Evolutionary conservation across 257 asterid species (phyloP), one percentile per base, ranked within the genome.

Genomic region (Linaria vulgaris): DNA sequence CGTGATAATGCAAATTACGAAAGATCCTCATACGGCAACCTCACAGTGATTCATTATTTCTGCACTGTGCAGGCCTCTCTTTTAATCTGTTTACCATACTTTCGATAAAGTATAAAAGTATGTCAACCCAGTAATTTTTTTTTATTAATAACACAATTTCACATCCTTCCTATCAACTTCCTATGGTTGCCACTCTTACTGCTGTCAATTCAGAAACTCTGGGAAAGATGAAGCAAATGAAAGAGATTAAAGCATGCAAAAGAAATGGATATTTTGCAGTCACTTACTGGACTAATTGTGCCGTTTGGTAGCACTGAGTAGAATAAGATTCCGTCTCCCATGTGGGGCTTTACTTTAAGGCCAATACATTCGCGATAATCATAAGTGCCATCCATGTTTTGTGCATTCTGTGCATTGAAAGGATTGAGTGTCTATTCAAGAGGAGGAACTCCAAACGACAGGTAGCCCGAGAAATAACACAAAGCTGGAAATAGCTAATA

Each of bases 311-410:
- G 60, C 38, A 86, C 61, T 9, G 98, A 91, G 55, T 86, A 91
- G 85, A 91, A 88, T 55, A 91, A 81, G 73, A 91, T 84, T 46
- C 96, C 98, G 46, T 91, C 98, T 72, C 98, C 96, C 75, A 71
- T 73, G 39, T 82, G 84, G 50, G 98, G 96, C 76, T 73, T 86
- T 74, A 91, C 95, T 75, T 84, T 91, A 72, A 86, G 62, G 56
- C 97, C 98, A 41, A 84, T 66, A 70, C 98, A 91, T 54, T 80
- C 44, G 47, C 76, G 39, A 53, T 69, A 88, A 79, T 86, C 86
- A 62, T 84, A 85, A 21, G 59, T 82, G 41, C 59, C 39, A 65
- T 83, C 73, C 87, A 84, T 72, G 80, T 88, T 82, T 66, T 59
- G 71, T 4, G 84, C 96, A 65, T 76, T 80, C 98, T 91, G 81